These are phyloP conservation scores for Monosporascus cannonballus DNA, from an alignment of 2,329 filamentous ascomycete species.

Conservation along the genomic window DNA sequence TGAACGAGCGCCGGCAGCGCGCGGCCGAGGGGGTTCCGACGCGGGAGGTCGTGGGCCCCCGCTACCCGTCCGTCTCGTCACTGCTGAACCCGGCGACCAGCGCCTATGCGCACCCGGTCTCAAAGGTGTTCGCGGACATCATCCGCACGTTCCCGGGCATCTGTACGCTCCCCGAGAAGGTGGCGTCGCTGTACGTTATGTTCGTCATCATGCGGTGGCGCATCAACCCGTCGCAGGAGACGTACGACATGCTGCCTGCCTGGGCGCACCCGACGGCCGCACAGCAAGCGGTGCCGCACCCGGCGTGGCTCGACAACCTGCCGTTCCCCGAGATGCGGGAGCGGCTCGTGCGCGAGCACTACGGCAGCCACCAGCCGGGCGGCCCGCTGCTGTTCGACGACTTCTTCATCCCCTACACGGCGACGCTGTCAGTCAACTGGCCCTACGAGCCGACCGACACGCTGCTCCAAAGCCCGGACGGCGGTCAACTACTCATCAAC, in stretches of 20 bases:
- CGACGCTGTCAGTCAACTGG: slow-evolving; percentile 75
- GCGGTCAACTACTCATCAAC: slow-evolving; percentile 70
- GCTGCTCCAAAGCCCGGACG: slow-evolving; percentile 51
- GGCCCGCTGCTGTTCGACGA: slow-evolving; percentile 60
- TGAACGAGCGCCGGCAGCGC: slow-evolving; percentile 61
- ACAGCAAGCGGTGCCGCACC: slow-evolving; percentile 64
- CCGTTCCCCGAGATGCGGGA: slow-evolving; percentile 77
- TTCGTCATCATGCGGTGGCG: slow-evolving; percentile 84
- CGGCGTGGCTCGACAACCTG: slow-evolving; percentile 76
- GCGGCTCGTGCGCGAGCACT: slow-evolving; percentile 11
- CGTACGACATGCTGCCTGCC: slow-evolving; percentile 69
- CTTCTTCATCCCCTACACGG: slow-evolving; percentile 79
- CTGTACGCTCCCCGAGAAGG: slow-evolving; percentile 69
- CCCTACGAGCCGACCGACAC: slow-evolving; percentile 70
- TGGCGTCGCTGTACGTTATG: slow-evolving; percentile 80
- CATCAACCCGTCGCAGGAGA: slow-evolving; percentile 71
- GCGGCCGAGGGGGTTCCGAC: slow-evolving; percentile 58
- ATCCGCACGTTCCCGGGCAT: slow-evolving; percentile 78
- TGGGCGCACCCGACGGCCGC: slow-evolving; percentile 63
- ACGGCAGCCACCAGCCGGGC: slow-evolving; percentile 6
- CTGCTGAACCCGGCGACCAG: slow-evolving; percentile 65
- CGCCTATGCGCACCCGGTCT: slow-evolving; percentile 66
- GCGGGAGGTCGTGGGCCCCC: slow-evolving; percentile 65
- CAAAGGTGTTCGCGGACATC: slow-evolving; percentile 81
- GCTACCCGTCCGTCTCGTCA: slow-evolving; percentile 73